Base-by-base conservation (phyloP, 768 basidiomycete species). In the Leccinum variicolor region DNA sequence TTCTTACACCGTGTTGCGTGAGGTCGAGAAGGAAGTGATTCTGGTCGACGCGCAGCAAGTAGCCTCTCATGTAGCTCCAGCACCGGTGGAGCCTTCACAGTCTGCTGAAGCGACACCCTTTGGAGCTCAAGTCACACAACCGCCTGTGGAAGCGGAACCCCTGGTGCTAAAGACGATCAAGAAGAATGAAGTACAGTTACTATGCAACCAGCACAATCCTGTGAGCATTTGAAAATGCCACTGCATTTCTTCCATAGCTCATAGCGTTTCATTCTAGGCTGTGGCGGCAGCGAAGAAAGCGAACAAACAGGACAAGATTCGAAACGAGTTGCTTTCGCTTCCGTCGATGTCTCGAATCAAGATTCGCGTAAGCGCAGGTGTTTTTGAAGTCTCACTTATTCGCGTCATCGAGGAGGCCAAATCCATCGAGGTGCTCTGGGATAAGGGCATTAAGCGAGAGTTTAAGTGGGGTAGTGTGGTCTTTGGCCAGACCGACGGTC, bases 181-280 rank as follows among this genome's bases (percentile, higher is more conserved):
- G 76, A 93, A 93, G 73, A 69, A 80, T 8, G 85, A 86, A 63
- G 81, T 92, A 4, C 84, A 91, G 62, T 77, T 93, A 13, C 72
- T 95, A 4, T 98, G 95, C 68, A 75, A 86, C 2, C 87, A 90
- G 64, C 95, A 98, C 68, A 98, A 97, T 65, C 94, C 94, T 9
- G 94, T 95, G 69, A 61, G 92, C 79, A 43, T 52, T 53, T 41
- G 34, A 17, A 45, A 15, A 46, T 8, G 14, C 21, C 10, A 23
- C 17, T 46, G 29, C 33, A 25, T 46, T 11, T 9, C 2, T 3
- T 15, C 1, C 23, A 3, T 51, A 11, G 29, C 15, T 59, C 6
- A 57, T 56, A 36, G 23, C 10, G 9, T 50, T 7, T 52, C 59
- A 9, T 62, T 36, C 10, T 62, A 95, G 93, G 85, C 81, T 48